These are phyloP conservation scores for Phoma sp. DNA, from an alignment of 2,329 filamentous ascomycete species.

Conservation along the genomic window DNA sequence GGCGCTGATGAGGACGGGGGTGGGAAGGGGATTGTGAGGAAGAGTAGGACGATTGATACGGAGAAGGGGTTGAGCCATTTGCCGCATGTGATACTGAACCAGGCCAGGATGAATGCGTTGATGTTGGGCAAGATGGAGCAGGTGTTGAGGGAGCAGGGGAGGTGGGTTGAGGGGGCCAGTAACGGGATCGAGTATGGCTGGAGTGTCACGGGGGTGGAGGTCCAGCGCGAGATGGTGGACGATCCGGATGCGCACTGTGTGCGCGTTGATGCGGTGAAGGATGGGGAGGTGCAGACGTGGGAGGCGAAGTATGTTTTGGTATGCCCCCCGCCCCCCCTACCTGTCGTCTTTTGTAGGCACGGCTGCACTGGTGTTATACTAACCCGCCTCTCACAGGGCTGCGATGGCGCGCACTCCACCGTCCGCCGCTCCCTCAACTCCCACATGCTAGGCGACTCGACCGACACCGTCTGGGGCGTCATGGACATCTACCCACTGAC, in stretches of 20 bases:
- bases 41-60: slow-evolving; percentile 59
- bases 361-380: too few species aligned
- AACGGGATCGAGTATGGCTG: slow-evolving; percentile 62
- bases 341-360: background rate
- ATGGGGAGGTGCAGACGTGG: slow-evolving; percentile 38
- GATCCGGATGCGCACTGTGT: slow-evolving; percentile 41
- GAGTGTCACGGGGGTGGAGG: slow-evolving; percentile 57
- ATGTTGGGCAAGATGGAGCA: slow-evolving; percentile 60
- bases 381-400: slow-evolving; percentile 42
- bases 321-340: slow-evolving; percentile 8
- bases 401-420: slow-evolving; percentile 60
- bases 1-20: slow-evolving; percentile 38
- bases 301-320: slow-evolving; percentile 49
- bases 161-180: slow-evolving; percentile 29
- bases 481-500: slow-evolving; percentile 60
- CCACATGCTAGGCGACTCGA: slow-evolving; percentile 65
- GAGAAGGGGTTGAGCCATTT: slow-evolving; percentile 66
- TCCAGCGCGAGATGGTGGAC: slow-evolving; percentile 52
- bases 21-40: slow-evolving; percentile 46
- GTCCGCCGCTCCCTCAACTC: slow-evolving; percentile 59
- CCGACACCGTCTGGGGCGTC: slow-evolving; percentile 64
- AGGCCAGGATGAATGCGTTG: slow-evolving; percentile 70
- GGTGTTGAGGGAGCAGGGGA: slow-evolving; percentile 30
- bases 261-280: slow-evolving; percentile 41
- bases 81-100: slow-evolving; percentile 72